These are phyloP conservation scores for Dimargaris verticillata DNA, from an alignment of 192 early-diverging fungal genomes.

Conservation along the genomic window DNA sequence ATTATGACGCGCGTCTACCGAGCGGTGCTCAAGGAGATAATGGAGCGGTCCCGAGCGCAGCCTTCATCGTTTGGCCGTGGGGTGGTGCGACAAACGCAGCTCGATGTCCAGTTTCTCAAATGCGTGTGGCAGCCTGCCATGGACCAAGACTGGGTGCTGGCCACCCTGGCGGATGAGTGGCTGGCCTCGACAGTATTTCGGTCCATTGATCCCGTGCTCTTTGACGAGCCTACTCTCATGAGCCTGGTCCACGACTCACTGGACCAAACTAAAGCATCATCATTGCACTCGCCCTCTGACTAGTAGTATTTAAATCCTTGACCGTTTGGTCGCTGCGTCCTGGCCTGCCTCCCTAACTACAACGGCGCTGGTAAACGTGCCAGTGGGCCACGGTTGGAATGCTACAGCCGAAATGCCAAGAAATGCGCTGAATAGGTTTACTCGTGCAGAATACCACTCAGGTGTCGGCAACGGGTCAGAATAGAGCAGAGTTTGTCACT, in stretches of 20 bases:
- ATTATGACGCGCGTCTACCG: not conserved
- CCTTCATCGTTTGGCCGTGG: not conserved
- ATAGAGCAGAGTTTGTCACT: too few species aligned
- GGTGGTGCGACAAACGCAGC: not conserved
- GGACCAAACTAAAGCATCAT: too few species aligned
- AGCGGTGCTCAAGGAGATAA: slow-evolving; percentile 5
- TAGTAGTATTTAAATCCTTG: too few species aligned
- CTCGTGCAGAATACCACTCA: too few species aligned
- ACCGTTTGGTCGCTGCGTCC: too few species aligned
- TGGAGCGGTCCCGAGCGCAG: not conserved
- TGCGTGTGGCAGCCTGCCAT: not conserved
- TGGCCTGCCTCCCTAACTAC: too few species aligned
- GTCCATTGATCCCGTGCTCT: not conserved
- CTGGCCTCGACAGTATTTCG: not conserved
- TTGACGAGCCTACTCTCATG: not conserved
- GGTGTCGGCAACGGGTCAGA: too few species aligned
- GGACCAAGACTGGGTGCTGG: slow-evolving; percentile 7
- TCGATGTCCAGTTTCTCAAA: not conserved
- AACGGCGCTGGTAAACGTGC: too few species aligned
- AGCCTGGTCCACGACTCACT: not conserved
- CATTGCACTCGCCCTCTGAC: too few species aligned
- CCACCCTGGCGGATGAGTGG: slow-evolving; percentile 2
- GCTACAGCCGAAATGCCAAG: too few species aligned
- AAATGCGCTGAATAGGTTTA: too few species aligned
- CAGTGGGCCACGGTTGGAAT: too few species aligned